phyloP scores from a whole-genome alignment of 2,329 filamentous ascomycete genomes.

The Aureobasidium namibiae region DNA sequence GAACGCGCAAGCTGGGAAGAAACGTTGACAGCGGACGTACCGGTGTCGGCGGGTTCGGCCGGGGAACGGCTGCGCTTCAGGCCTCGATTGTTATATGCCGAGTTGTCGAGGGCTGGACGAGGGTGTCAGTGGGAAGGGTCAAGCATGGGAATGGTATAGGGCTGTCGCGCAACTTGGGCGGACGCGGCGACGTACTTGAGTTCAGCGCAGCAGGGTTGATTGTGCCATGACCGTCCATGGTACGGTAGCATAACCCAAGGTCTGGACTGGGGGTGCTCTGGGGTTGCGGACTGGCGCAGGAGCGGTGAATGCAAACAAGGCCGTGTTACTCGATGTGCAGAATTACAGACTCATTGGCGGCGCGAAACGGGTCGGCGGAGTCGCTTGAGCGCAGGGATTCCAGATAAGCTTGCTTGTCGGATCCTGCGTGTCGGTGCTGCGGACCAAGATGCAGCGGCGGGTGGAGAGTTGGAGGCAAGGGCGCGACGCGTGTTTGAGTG shows the following conservation, averaged over 20 bases:
- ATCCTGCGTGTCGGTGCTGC: slow-evolving; percentile 3
- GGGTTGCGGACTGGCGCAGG: slow-evolving; percentile 7
- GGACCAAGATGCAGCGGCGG: slow-evolving; percentile 2
- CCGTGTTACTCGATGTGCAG: slow-evolving; percentile 10
- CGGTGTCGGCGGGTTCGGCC: slow-evolving; percentile 22
- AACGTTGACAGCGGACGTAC: slow-evolving; percentile 2
- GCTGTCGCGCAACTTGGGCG: background rate
- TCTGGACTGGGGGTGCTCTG: background rate
- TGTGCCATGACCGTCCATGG: slow-evolving; percentile 69
- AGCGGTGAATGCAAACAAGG: slow-evolving; percentile 11
- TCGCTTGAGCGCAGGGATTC: slow-evolving; percentile 6
- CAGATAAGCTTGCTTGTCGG: slow-evolving; percentile 8
- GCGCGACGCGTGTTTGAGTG: background rate
- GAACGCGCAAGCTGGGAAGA: background rate
- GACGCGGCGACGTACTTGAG: slow-evolving; percentile 51
- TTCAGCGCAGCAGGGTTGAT: slow-evolving; percentile 86
- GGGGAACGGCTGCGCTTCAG: slow-evolving; percentile 75
- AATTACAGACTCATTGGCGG: slow-evolving; percentile 11
- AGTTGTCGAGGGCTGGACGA: slow-evolving; percentile 14
- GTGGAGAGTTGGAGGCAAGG: background rate
- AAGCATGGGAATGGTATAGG: background rate
- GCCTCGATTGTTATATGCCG: slow-evolving; percentile 47
- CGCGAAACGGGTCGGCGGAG: slow-evolving; percentile 11
- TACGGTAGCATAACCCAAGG: slow-evolving; percentile 16
- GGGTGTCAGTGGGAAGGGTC: background rate